Evolutionary conservation across 176 grass and related monocot genomes (phyloP).

Genomic region (Dactylis glomerata): DNA sequence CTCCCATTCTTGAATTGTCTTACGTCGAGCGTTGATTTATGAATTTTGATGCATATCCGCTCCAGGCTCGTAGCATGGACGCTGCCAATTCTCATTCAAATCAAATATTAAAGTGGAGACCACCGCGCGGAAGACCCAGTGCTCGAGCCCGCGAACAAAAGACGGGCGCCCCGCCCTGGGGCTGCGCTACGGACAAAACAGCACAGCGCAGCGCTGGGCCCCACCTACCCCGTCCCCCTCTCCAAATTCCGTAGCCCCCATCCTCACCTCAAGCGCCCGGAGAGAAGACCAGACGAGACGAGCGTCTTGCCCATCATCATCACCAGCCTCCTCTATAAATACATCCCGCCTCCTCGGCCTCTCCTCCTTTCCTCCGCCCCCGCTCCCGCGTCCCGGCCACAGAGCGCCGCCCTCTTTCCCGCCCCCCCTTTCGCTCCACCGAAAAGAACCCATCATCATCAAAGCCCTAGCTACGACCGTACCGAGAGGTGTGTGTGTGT

Average conservation of each 20-base stretch:
- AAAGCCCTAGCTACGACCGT: background rate
- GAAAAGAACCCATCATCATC: background rate
- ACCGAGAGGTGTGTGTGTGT: background rate
- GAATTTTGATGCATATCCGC: background rate
- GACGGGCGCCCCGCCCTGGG: background rate
- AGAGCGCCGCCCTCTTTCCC: constrained; percentile 12
- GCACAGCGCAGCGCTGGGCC: background rate
- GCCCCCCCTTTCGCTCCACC: background rate
- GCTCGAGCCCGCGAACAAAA: constrained; percentile 6
- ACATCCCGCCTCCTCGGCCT: background rate
- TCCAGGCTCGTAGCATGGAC: background rate
- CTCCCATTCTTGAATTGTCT: background rate
- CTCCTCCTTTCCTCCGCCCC: constrained; percentile 27
- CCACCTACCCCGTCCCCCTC: constrained; percentile 22
- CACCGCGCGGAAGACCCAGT: background rate
- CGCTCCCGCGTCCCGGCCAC: constrained; percentile 19
- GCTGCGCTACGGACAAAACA: constrained; percentile 6
- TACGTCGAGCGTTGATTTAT: background rate
- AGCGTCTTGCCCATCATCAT: constrained; percentile 17
- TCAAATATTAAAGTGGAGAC: constrained; percentile 2
- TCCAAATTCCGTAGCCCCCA: background rate
- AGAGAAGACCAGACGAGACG: background rate
- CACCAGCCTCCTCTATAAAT: constrained; percentile 37
- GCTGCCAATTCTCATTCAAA: background rate
- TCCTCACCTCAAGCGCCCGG: background rate